A percentile compares a stretch with the other conserved stretches of the same genome.
Conservation (phyloP, 2,329 filamentous ascomycete genomes). For the Capronia epimyces region DNA sequence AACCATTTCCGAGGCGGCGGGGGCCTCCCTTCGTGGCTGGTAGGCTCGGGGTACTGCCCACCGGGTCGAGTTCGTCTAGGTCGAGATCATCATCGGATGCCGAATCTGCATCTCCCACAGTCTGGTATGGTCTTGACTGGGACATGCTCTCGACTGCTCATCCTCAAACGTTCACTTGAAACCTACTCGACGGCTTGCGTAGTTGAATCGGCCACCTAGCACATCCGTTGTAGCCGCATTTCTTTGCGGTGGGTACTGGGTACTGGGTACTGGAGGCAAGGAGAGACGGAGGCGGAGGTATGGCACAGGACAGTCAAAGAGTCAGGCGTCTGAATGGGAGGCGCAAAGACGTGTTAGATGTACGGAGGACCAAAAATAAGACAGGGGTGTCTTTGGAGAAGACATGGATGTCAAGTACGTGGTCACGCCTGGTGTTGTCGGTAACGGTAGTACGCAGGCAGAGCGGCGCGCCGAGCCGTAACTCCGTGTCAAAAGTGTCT, state of each 20-base stretch:
- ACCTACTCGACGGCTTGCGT: background rate
- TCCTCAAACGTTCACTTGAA: conserved; percentile 7
- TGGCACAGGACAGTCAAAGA: background rate
- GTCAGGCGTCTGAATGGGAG: background rate
- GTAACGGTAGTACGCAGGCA: background rate
- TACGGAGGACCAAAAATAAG: background rate
- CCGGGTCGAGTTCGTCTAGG: conserved; percentile 44
- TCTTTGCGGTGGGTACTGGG: too few relatives aligned
- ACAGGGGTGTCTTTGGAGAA: too few relatives aligned
- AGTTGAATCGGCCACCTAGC: too few relatives aligned
- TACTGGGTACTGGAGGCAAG: background rate
- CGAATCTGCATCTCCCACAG: conserved; percentile 30
- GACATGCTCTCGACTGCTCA: conserved; percentile 19
- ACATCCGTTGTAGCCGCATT: too few relatives aligned
- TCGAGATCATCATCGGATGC: conserved; percentile 43
- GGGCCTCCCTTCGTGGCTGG: background rate
- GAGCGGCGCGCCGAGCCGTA: background rate
- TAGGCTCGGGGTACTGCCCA: conserved; percentile 8
- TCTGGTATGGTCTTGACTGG: conserved; percentile 3
- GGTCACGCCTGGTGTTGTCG: background rate
- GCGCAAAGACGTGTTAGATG: background rate
- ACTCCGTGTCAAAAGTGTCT: conserved; percentile 3
- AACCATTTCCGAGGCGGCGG: conserved; percentile 4
- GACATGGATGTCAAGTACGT: too few relatives aligned
- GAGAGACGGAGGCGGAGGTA: background rate